phyloP scores from a whole-genome alignment of 192 early-diverging fungal species.

The Fimicolochytrium jonesii region DNA sequence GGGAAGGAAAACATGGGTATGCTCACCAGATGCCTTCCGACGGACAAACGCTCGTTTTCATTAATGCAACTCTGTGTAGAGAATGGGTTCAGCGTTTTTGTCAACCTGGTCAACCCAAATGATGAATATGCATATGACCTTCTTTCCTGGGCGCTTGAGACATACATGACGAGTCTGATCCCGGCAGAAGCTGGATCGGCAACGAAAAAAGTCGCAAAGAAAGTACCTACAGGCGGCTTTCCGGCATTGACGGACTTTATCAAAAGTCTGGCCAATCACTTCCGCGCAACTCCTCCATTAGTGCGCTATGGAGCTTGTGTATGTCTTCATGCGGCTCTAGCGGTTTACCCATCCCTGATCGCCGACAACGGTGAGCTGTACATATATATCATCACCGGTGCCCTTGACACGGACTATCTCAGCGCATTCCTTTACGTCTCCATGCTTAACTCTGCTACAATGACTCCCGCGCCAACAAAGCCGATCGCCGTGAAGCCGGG shows the following conservation, averaged over 20 bases:
- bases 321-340: conserved; percentile 39
- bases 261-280: conserved; percentile 45
- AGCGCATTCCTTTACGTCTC: conserved; percentile 46
- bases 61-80: conserved; percentile 10
- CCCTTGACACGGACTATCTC: conserved; percentile 51
- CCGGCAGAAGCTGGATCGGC: conserved; percentile 3
- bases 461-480: too few relatives aligned
- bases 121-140: conserved; percentile 53
- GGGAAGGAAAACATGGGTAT: too few relatives aligned
- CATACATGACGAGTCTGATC: conserved; percentile 25
- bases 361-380: conserved; percentile 29
- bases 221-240: conserved; percentile 22
- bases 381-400: conserved; percentile 42
- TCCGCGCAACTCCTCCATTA: conserved; percentile 46
- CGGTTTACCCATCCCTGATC: conserved; percentile 37
- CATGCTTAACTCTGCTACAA: conserved; percentile 46
- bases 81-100: conserved; percentile 38
- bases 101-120: conserved; percentile 41
- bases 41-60: too few relatives aligned
- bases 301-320: conserved; percentile 50
- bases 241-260: conserved; percentile 40
- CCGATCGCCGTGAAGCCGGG: neutral
- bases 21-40: too few relatives aligned
- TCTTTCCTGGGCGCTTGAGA: conserved; percentile 51
- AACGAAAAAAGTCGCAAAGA: conserved; percentile 14